Percentiles rank a stretch among this genome's conserved stretches.
phyloP scores from a whole-genome alignment of 2,329 filamentous ascomycete species.

The Trichoderma lentiforme region DNA sequence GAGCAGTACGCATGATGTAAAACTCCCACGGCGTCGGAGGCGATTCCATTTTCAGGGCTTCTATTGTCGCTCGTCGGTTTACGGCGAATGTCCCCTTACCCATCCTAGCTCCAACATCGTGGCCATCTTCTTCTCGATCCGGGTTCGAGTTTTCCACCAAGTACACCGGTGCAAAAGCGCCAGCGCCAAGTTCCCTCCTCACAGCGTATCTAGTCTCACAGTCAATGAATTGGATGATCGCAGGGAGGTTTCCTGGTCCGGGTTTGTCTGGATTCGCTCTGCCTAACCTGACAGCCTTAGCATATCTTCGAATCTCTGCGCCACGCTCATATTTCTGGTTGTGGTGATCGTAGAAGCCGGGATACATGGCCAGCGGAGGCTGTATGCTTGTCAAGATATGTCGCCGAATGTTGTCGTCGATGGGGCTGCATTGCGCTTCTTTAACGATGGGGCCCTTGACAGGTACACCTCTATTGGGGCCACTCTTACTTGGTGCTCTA shows the following conservation, averaged over 20 bases:
- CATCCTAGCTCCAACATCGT: slow-evolving; percentile 51
- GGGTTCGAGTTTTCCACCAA: slow-evolving; percentile 71
- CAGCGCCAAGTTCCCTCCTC: slow-evolving; percentile 82
- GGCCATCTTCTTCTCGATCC: slow-evolving; percentile 42
- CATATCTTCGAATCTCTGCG: slow-evolving; percentile 75
- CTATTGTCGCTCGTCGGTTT: slow-evolving; percentile 57
- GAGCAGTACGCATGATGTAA: slow-evolving; percentile 84
- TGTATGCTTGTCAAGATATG: slow-evolving; percentile 72
- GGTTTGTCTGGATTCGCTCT: slow-evolving; percentile 59
- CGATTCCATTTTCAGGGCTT: slow-evolving; percentile 93
- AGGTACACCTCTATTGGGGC: slow-evolving; percentile 39
- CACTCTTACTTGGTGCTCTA: slow-evolving; percentile 32
- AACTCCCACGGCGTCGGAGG: slow-evolving; percentile 93
- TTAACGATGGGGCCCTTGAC: slow-evolving; percentile 71
- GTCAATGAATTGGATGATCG: slow-evolving; percentile 65
- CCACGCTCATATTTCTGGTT: slow-evolving; percentile 62
- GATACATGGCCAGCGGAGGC: slow-evolving; percentile 69
- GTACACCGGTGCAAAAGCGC: slow-evolving; percentile 94
- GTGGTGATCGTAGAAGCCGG: slow-evolving; percentile 75
- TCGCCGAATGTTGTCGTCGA: slow-evolving; percentile 70
- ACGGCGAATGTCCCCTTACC: slow-evolving; percentile 60
- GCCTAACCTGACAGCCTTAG: slow-evolving; percentile 62
- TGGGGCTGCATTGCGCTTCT: slow-evolving; percentile 83
- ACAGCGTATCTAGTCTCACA: slow-evolving; percentile 68
- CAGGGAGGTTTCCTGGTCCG: slow-evolving; percentile 54